A percentile compares a stretch with the other conserved stretches of the same genome.
Conservation (phyloP, 805 yeast species). For the Yueomyces sinensis region DNA sequence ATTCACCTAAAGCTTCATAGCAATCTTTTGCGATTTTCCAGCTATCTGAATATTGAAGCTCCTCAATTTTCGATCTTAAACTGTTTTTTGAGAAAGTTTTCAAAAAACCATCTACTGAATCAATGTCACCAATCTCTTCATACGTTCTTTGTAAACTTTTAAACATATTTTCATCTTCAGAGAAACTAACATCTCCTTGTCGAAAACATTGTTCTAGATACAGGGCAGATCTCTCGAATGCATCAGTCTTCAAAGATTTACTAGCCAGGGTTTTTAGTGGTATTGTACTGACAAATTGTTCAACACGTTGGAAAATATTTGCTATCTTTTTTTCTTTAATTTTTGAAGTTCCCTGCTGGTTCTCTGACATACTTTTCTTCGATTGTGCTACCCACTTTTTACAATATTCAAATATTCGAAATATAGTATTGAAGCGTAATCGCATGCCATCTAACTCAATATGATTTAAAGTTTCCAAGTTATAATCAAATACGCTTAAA, state of each 20-base stretch:
- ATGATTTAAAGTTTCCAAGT: slow-evolving; percentile 31
- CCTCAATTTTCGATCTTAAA: slow-evolving; percentile 62
- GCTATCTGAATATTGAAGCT: slow-evolving; percentile 72
- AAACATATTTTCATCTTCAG: slow-evolving; percentile 13
- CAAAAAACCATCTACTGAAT: slow-evolving; percentile 77
- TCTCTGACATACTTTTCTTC: slow-evolving; percentile 22
- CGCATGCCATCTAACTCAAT: slow-evolving; percentile 47
- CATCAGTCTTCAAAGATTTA: slow-evolving; percentile 69
- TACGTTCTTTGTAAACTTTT: slow-evolving; percentile 59
- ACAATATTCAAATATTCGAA: slow-evolving; percentile 71
- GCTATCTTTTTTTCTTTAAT: slow-evolving; percentile 13
- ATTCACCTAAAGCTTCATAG: slow-evolving; percentile 48
- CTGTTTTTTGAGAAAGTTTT: slow-evolving; percentile 57
- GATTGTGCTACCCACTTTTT: slow-evolving; percentile 54
- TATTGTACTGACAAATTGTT: slow-evolving; percentile 36
- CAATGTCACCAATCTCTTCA: slow-evolving; percentile 78
- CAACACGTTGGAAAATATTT: slow-evolving; percentile 26
- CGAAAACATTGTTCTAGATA: slow-evolving; percentile 71
- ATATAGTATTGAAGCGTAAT: slow-evolving; percentile 58
- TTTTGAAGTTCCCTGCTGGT: slow-evolving; percentile 13
- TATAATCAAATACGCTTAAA: slow-evolving; percentile 38
- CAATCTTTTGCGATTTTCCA: slow-evolving; percentile 86
- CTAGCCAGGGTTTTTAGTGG: slow-evolving; percentile 63
- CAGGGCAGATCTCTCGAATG: slow-evolving; percentile 77
- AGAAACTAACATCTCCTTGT: slow-evolving; percentile 7